Conservation (phyloP, 257 asterid genomes). For the Lavandula angustifolia region DNA sequence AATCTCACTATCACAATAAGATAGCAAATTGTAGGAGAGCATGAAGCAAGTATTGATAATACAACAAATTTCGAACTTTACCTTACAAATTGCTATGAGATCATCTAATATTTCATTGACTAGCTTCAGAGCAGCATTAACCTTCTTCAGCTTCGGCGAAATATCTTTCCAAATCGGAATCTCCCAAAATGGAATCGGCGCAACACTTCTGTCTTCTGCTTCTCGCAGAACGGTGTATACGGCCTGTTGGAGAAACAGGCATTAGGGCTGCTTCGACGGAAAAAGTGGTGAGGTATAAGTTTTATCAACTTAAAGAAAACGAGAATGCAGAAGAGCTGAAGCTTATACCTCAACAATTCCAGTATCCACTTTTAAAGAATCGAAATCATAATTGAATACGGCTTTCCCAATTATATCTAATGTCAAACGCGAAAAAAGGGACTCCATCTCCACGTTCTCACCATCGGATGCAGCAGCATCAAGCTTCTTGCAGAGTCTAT, state of each 20-base stretch:
- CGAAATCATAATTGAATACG: conserved; percentile 92
- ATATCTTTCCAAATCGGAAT: conserved; percentile 97
- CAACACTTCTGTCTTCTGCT: conserved; percentile 91
- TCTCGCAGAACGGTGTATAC: conserved; percentile 90
- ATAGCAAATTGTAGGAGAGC: conserved; percentile 16
- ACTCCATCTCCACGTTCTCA: conserved; percentile 96
- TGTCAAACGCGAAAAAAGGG: conserved; percentile 94
- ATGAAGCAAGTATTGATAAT: conserved; percentile 15
- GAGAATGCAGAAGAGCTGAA: conserved; percentile 32
- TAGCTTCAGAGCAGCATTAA: conserved; percentile 79
- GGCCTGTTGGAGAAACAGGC: conserved; percentile 63
- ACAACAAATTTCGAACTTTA: too few species aligned
- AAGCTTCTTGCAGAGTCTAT: conserved; percentile 78
- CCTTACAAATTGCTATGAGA: conserved; percentile 93
- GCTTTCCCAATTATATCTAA: conserved; percentile 97
- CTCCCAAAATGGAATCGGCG: conserved; percentile 98
- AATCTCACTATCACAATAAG: not conserved
- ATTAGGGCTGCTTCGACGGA: conserved; percentile 25
- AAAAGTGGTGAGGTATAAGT: conserved; percentile 16
- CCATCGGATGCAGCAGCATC: conserved; percentile 92
- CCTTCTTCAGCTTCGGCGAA: conserved; percentile 87
- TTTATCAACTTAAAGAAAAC: conserved; percentile 14
- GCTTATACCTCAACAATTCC: conserved; percentile 84
- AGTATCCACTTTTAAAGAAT: conserved; percentile 79
- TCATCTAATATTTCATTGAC: conserved; percentile 74